Evolutionary conservation across 2,329 filamentous ascomycete species (phyloP), one percentile per base, ranked within the genome.

Genomic region (Aspergillus spinulosporus): DNA sequence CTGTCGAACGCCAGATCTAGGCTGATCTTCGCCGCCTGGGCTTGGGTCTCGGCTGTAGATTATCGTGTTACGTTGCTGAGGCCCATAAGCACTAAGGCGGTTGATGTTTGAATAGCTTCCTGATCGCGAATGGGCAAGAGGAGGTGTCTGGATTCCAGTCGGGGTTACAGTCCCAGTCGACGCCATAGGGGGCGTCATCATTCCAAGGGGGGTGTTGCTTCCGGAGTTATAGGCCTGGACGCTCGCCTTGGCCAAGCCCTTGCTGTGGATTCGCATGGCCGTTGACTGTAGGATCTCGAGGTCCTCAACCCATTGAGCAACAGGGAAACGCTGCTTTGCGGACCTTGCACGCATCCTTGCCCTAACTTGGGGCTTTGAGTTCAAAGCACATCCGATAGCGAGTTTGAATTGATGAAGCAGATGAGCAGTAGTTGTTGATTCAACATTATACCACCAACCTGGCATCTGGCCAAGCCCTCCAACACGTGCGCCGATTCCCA

Each of bases 401-500:
- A 79, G 77, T 68, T 83, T 84, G 75, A 88, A 88, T 66, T 88
- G 86, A 45, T 83, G 80, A 52, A 87, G 75, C 43, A 87, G 72
- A 72, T 88, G 85, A 43, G 79, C 79, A 0, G 84, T 85, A 1
- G 82, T 83, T 4, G 80, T 84, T 0, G 84, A 86, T 67, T 88
- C 86, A 54, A 88, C 82, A 0, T 85, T 87, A 68, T 83, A 88
- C 85, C 85, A 88, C 82, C 85, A 88, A 26, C 86, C 86, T 15
- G 86, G 86, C 85, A 88, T 87, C 66, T 86, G 83, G n/a, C 85
- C 84, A 15, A 88, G 77, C 53, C 85, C 86, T 61, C 85, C 85
- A 36, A 88, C 86, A 51, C 84, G 78, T 39, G 84, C 83, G 43
- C 85, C 86, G 54, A 88, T 84, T 62, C 85, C 85, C 44, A 88